Percentiles rank a stretch among this genome's conserved stretches.
phyloP scores from a whole-genome alignment of 1,284 basidiomycete species.

The Cerrena zonata region DNA sequence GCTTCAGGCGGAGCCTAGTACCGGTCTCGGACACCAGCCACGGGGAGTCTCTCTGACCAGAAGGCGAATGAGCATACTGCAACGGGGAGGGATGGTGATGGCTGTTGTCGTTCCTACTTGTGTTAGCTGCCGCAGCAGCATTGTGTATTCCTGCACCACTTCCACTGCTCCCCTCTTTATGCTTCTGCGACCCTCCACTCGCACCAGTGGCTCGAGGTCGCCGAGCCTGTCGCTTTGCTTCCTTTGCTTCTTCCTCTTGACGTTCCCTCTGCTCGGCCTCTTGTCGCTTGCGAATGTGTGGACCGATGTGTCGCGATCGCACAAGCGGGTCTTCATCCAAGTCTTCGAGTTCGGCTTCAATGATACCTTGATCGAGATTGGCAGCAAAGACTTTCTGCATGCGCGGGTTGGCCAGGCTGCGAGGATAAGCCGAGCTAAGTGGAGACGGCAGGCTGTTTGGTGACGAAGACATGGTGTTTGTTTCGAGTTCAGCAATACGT shows the following conservation, averaged over 20 bases:
- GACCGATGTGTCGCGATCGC: slow-evolving; percentile 41
- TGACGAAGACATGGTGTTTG: slow-evolving; percentile 20
- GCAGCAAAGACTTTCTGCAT: slow-evolving; percentile 33
- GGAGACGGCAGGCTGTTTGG: slow-evolving; percentile 18
- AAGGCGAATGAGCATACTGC: slow-evolving; percentile 12
- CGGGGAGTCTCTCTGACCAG: slow-evolving; percentile 10
- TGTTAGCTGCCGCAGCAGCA: slow-evolving; percentile 11
- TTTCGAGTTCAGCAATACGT: slow-evolving; percentile 55
- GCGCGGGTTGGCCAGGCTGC: slow-evolving; percentile 32
- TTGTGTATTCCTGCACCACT: too few relatives aligned
- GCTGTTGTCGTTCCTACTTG: not conserved
- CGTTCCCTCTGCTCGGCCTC: slow-evolving; percentile 37
- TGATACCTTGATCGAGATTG: slow-evolving; percentile 44
- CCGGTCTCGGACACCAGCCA: slow-evolving; percentile 38
- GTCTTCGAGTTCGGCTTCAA: slow-evolving; percentile 44
- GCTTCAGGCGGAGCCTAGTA: slow-evolving; percentile 37
- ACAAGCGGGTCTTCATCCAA: slow-evolving; percentile 40
- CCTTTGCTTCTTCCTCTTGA: slow-evolving; percentile 39
- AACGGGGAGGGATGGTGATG: not conserved
- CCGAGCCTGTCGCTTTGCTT: slow-evolving; percentile 28
- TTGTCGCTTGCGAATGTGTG: slow-evolving; percentile 39
- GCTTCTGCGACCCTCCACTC: slow-evolving; percentile 27
- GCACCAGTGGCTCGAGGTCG: slow-evolving; percentile 15
- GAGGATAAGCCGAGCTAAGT: slow-evolving; percentile 41
- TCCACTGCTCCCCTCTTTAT: slow-evolving; percentile 36